These are phyloP conservation scores for Neospermospora avenae DNA, from an alignment of 2,329 filamentous ascomycete genomes.

Conservation along the genomic window DNA sequence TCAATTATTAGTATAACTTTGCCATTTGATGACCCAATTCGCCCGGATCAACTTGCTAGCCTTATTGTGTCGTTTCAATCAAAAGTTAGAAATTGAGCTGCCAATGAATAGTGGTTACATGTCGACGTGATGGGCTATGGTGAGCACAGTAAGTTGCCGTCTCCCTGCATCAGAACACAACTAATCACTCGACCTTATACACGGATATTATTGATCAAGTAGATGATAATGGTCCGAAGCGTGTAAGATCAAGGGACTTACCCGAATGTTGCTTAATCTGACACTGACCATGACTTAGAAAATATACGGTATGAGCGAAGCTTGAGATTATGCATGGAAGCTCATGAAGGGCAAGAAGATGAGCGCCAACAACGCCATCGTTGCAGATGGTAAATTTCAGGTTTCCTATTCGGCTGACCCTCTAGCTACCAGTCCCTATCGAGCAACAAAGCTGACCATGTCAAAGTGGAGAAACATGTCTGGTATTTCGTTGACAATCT, in stretches of 20 bases:
- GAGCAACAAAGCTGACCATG: not conserved
- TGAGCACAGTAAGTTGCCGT: not conserved
- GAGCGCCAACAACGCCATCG: not conserved
- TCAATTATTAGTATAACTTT: too few relatives aligned
- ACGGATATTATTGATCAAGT: not conserved
- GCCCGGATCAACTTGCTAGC: too few relatives aligned
- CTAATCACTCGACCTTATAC: not conserved
- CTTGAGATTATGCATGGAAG: conserved; percentile 5
- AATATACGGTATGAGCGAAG: conserved; percentile 2
- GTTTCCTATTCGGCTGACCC: not conserved
- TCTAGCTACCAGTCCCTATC: not conserved
- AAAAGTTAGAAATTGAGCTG: too few relatives aligned
- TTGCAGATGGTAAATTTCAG: not conserved
- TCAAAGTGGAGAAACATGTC: conserved; percentile 1
- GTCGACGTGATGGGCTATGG: not conserved
- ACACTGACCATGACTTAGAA: not conserved
- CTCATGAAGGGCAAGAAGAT: not conserved
- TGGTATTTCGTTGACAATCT: conserved; percentile 4
- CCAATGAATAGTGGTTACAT: conserved; percentile 1
- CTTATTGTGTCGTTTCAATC: too few relatives aligned
- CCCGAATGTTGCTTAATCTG: not conserved
- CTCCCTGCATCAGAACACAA: not conserved
- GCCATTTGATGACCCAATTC: too few relatives aligned
- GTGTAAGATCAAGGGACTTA: not conserved
- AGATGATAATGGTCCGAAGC: not conserved